Conservation (phyloP, 139 green algal genomes). For the Ostreobium quekettii region DNA sequence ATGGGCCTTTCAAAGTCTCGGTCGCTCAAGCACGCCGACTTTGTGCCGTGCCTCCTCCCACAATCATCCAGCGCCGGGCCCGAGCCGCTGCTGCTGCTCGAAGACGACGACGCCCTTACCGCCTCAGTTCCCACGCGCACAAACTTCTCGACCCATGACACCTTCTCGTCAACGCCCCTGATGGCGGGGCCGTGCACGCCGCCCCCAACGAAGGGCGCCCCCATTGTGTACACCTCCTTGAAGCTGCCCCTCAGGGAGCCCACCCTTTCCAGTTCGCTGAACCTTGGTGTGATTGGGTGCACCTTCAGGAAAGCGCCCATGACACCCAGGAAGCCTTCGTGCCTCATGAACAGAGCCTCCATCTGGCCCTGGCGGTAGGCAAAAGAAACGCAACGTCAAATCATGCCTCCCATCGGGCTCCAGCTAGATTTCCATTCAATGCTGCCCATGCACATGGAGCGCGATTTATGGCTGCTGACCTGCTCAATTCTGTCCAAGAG, state of each 20-base stretch:
- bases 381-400: constrained; percentile 10
- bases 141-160: constrained; percentile 88
- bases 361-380: constrained; percentile 70
- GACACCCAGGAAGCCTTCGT: constrained; percentile 93
- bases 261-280: constrained; percentile 1
- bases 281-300: constrained; percentile 48
- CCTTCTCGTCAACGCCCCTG: constrained; percentile 61
- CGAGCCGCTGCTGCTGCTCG: constrained; percentile 2
- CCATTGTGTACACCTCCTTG: constrained; percentile 88
- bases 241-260: constrained; percentile 71
- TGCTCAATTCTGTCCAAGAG: no score
- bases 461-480: no score
- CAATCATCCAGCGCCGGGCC: not conserved
- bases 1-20: no score
- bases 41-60: no score
- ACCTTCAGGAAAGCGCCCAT: constrained; percentile 93
- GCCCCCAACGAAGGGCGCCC: constrained; percentile 67
- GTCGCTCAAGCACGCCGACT: no score
- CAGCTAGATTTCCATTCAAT: not conserved
- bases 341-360: constrained; percentile 91
- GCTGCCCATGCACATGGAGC: constrained; percentile 9
- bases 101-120: no score
- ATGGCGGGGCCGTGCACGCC: constrained; percentile 68
- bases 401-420: not conserved
- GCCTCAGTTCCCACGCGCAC: constrained; percentile 40